These are phyloP conservation scores for Lavandula angustifolia DNA, from an alignment of 257 asterid genomes.

Conservation along the genomic window DNA sequence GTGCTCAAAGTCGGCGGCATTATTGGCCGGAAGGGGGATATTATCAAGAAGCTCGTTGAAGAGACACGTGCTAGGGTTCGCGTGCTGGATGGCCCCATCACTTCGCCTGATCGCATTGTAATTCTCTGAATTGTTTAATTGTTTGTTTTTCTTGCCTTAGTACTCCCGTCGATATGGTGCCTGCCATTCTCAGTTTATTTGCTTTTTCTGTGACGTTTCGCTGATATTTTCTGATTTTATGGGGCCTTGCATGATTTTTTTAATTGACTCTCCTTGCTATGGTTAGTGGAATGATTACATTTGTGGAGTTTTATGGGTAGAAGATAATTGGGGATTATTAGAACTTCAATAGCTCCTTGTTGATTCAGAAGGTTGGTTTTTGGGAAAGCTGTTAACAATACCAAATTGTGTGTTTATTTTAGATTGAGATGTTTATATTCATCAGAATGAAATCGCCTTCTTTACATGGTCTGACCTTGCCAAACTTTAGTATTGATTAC, in stretches of 20 bases:
- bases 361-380: background rate
- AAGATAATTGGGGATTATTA: too few species aligned
- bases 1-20: constrained; percentile 79
- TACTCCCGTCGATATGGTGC: background rate
- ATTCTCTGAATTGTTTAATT: constrained; percentile 3
- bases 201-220: background rate
- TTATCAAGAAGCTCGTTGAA: constrained; percentile 79
- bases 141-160: background rate
- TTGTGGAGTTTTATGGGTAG: background rate
- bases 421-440: background rate
- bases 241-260: constrained; percentile 12
- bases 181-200: constrained; percentile 2
- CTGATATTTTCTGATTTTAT: background rate
- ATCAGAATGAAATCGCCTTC: background rate
- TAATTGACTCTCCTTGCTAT: constrained; percentile 5
- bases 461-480: constrained; percentile 3
- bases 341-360: too few species aligned
- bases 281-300: background rate
- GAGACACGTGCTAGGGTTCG: constrained; percentile 80
- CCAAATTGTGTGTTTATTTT: constrained; percentile 4
- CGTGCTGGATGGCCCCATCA: constrained; percentile 65
- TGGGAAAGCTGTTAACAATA: background rate
- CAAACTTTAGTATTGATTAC: background rate
- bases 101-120: constrained; percentile 81
- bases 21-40: constrained; percentile 87